Percentiles rank a stretch among this genome's conserved stretches.
phyloP scores from a whole-genome alignment of 805 yeast species.

The Saturnispora kantuleensis region DNA sequence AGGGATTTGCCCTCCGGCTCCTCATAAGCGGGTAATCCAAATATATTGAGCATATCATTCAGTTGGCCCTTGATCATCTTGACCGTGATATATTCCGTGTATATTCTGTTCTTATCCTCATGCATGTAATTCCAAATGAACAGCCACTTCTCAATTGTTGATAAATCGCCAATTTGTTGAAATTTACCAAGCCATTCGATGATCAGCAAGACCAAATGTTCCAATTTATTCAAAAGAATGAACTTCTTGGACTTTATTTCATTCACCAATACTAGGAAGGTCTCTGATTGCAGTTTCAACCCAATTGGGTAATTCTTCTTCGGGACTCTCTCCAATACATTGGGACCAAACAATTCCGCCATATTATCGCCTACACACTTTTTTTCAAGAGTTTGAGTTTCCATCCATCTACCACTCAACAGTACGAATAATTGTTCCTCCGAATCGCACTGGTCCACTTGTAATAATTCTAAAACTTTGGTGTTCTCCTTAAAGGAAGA shows the following conservation, averaged over 20 bases:
- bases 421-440: not conserved
- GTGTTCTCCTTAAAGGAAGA: not conserved
- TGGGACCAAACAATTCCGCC: slow-evolving; percentile 11
- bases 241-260: slow-evolving; percentile 15
- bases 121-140: slow-evolving; percentile 10
- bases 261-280: slow-evolving; percentile 18
- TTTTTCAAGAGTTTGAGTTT: not conserved
- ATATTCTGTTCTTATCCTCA: slow-evolving; percentile 10
- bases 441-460: not conserved
- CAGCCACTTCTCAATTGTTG: slow-evolving; percentile 1
- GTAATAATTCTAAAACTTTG: not conserved
- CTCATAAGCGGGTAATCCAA: slow-evolving; percentile 13
- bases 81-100: slow-evolving; percentile 12
- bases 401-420: not conserved
- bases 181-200: slow-evolving; percentile 12
- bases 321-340: slow-evolving; percentile 6
- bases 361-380: slow-evolving; percentile 1
- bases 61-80: slow-evolving; percentile 15
- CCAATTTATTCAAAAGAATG: slow-evolving; percentile 12
- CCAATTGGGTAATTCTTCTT: not conserved
- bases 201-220: slow-evolving; percentile 11
- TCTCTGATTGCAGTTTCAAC: slow-evolving; percentile 18
- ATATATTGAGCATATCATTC: slow-evolving; percentile 14
- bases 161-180: slow-evolving; percentile 5
- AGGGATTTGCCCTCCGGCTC: slow-evolving; percentile 15